Base-by-base conservation (phyloP, 169 alveolate species). In the Pseudocohnilembus persalinus region DNA sequence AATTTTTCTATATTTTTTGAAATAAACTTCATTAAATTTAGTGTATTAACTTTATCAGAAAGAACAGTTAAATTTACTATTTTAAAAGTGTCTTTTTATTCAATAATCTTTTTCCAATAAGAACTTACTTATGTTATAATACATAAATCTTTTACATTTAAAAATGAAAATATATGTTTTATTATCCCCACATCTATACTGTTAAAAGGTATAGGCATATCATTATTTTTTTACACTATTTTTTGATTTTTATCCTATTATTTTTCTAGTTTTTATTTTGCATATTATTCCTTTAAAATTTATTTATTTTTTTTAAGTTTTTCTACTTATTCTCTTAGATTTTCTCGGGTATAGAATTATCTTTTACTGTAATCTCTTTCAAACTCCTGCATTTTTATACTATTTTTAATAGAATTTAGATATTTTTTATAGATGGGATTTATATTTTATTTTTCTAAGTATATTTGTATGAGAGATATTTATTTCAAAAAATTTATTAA, bases 81-180 rank as follows among this genome's bases (percentile, higher is more conserved):
- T 35, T 68, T 29, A 29, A 34, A 79, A 29, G 30, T 79, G 64
- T 79, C 84, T 1, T 68, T 68, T 34, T 79, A 30, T 0, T 64
- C 31, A 26, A 79, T 63, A 35, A 79, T 79, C 24, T 30, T 79
- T 32, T 79, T 79, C 84, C 84, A 79, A 28, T 49, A 34, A 27
- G 35, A 29, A 49, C 76, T 27, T 0, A 79, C 84, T 6, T 75
- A 33, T 49, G 68, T 33, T 6, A 79, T 79, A 27, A 34, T 49
- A 64, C 84, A 79, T 29, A 79, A 64, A 63, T 79, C 84, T 75
- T 49, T 79, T 15, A 79, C 84, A 79, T 79, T 79, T 79, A 79
- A 63, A 30, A 49, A 79, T 15, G 84, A 34, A 64, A 79, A 79
- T n/a, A 79, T 79, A 31, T 49, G 29, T 20, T 33, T 30, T 35